Conservation (phyloP, 2,329 filamentous ascomycete genomes). For the Beauveria pseudobassiana region DNA sequence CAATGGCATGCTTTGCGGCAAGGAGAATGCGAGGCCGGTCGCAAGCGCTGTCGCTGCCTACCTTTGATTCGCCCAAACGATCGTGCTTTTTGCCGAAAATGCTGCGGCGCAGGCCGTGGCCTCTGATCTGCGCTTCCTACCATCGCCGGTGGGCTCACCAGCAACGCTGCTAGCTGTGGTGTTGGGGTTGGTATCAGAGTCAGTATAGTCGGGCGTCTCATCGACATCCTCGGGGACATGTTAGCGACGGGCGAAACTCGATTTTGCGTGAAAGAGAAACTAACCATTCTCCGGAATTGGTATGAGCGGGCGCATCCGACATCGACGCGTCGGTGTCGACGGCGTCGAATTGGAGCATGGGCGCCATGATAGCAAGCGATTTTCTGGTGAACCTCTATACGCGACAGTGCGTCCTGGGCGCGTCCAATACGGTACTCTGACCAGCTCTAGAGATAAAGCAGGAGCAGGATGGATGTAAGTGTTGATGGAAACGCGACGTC, state of each 20-base stretch:
- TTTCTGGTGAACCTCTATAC: slow-evolving; percentile 38
- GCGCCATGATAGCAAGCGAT: slow-evolving; percentile 40
- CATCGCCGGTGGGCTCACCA: slow-evolving; percentile 67
- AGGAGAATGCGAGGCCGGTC: background rate
- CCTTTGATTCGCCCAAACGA: slow-evolving; percentile 84
- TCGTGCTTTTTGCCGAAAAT: slow-evolving; percentile 95
- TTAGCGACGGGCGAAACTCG: background rate
- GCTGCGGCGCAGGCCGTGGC: slow-evolving; percentile 84
- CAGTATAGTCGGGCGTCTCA: slow-evolving; percentile 59
- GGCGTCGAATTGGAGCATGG: slow-evolving; percentile 44
- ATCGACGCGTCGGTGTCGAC: slow-evolving; percentile 56
- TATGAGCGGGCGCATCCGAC: slow-evolving; percentile 48
- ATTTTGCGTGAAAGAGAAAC: slow-evolving; percentile 11
- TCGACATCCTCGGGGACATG: slow-evolving; percentile 46
- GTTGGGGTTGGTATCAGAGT: slow-evolving; percentile 60
- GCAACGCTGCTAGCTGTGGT: slow-evolving; percentile 76
- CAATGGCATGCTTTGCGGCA: background rate
- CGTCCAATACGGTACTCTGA: slow-evolving; percentile 26
- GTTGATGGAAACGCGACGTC: slow-evolving; percentile 4
- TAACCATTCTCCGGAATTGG: slow-evolving; percentile 41
- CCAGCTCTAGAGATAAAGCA: background rate
- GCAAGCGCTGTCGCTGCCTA: slow-evolving; percentile 28
- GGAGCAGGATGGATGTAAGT: background rate
- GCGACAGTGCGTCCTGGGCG: slow-evolving; percentile 43
- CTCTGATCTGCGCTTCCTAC: slow-evolving; percentile 77